Percentiles rank a stretch among this genome's conserved stretches.
Evolutionary conservation across 1,284 basidiomycete genomes (phyloP).

Genomic region (Trametes versicolor): DNA sequence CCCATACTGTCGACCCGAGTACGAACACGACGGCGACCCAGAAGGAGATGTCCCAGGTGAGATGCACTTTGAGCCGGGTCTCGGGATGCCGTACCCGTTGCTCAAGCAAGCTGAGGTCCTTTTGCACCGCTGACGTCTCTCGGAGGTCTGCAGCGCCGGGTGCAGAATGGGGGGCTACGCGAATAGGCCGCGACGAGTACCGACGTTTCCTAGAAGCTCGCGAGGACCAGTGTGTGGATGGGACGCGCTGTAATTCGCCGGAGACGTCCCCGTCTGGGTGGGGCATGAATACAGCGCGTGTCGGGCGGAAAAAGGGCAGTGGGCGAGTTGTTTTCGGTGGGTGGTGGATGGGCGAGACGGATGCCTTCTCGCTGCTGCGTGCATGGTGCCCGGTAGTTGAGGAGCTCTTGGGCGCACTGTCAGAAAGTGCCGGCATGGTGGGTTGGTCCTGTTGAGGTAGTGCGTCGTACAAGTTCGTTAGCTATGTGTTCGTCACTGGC

Average conservation of each 20-base stretch:
- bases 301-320: constrained; percentile 37
- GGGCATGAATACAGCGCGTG: constrained; percentile 28
- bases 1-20: constrained; percentile 44
- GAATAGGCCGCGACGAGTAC: constrained; percentile 28
- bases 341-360: not conserved
- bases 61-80: constrained; percentile 35
- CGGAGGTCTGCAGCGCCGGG: not conserved
- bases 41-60: constrained; percentile 42
- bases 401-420: not conserved
- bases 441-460: not conserved
- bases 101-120: constrained; percentile 20
- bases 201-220: constrained; percentile 33
- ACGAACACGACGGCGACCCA: constrained; percentile 46
- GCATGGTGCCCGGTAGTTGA: not conserved
- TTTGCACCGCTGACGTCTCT: not conserved
- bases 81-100: constrained; percentile 36
- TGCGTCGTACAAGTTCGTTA: not conserved
- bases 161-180: constrained; percentile 16
- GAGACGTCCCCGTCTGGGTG: not conserved
- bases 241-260: constrained; percentile 1
- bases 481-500: not conserved
- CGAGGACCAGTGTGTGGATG: constrained; percentile 28
- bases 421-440: not conserved
- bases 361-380: not conserved
- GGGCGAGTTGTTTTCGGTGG: constrained; percentile 26